phyloP scores from a whole-genome alignment of 805 yeast genomes.

The Lipomyces lipofer region DNA sequence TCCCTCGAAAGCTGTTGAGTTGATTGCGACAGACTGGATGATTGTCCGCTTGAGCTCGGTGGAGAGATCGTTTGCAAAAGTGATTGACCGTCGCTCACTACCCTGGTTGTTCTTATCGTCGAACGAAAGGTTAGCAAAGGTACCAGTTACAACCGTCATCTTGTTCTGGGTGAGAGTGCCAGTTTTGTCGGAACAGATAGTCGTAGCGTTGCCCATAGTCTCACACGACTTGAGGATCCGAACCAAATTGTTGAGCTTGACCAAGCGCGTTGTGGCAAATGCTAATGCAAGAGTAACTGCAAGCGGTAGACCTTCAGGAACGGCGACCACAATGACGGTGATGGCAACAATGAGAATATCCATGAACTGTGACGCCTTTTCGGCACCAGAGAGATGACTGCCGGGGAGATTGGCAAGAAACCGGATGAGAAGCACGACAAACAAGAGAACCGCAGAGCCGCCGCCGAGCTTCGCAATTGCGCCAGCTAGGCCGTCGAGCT shows the following conservation, averaged over 20 bases:
- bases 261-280: slow-evolving; percentile 64
- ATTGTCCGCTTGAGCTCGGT: background rate
- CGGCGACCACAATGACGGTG: slow-evolving; percentile 97
- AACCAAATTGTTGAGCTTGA: slow-evolving; percentile 91
- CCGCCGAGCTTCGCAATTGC: slow-evolving; percentile 92
- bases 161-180: slow-evolving; percentile 97
- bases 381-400: slow-evolving; percentile 78
- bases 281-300: slow-evolving; percentile 90
- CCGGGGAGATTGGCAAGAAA: slow-evolving; percentile 93
- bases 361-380: slow-evolving; percentile 79
- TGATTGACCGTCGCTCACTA: background rate
- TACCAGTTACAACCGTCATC: slow-evolving; percentile 52
- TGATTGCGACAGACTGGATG: slow-evolving; percentile 61
- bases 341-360: slow-evolving; percentile 88
- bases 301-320: slow-evolving; percentile 97
- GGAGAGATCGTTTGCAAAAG: background rate
- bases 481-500: slow-evolving; percentile 95
- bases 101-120: background rate
- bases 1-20: slow-evolving; percentile 82
- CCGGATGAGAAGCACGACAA: slow-evolving; percentile 80
- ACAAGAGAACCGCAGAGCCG: slow-evolving; percentile 88
- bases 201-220: slow-evolving; percentile 95
- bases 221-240: slow-evolving; percentile 89
- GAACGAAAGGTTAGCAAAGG: slow-evolving; percentile 48
- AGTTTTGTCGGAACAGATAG: slow-evolving; percentile 94